Evolutionary conservation across 768 basidiomycete genomes (phyloP), one percentile per base, ranked within the genome.

Genomic region (Agrocybe pediades): DNA sequence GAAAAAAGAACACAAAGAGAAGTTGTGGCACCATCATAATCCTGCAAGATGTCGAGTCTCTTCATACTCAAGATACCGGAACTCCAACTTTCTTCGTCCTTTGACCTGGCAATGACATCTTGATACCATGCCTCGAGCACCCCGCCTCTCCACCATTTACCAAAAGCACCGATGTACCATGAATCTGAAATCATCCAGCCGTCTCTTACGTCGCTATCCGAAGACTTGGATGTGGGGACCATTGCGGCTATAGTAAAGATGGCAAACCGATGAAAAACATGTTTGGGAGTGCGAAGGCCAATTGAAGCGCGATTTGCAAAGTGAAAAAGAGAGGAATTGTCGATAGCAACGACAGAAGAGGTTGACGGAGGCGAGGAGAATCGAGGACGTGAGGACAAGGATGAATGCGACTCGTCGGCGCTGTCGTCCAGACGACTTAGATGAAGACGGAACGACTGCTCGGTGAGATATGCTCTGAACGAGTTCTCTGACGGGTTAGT

Each of bases 391-490:
- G 64, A 54, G 51, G 58, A 61, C 39, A 66, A 56, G 46, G 60
- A 61, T 49, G 66, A 66, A 53, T 82, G 76, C 51, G 80, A 72
- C 51, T 87, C 86, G 49, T 85, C 81, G 53, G 73, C 66, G 43
- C 73, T 75, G 62, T 87, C 87, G 62, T 95, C 88, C 63, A 97
- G 83, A 51, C 87, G 87, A 55, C 85, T 91, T 55, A 98, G 82
- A 69, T 98, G 95, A 51, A 92, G 90, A 48, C 95, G 91, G 70
- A 99, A 98, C 21, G 94, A 95, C 65, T 92, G 91, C 66, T 97
- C 95, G n/a, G 95, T 98, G 61, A 98, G 86, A 74, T 92, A 95
- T 17, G 93, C 80, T 48, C 95, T 86, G 72, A 99, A 98, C 6
- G 94, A 94, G 43, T 86, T 86, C 71, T 98, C 95, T 51, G 88